A percentile compares a stretch with the other conserved stretches of the same genome.
phyloP scores from a whole-genome alignment of 2,329 filamentous ascomycete genomes.

The Calonectria pauciramosa region DNA sequence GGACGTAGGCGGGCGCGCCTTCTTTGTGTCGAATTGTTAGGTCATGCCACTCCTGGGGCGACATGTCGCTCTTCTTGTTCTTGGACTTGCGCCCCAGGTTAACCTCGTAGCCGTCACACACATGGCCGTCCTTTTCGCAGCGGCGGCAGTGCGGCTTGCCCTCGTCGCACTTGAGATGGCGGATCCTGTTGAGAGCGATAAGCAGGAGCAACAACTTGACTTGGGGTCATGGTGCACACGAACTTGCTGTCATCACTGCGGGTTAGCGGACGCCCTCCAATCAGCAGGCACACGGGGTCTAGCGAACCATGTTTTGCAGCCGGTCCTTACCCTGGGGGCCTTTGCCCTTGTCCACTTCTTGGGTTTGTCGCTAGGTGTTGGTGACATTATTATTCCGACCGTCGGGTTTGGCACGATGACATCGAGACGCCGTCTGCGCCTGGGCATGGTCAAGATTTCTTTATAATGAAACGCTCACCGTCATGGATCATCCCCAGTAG shows the following conservation, averaged over 20 bases:
- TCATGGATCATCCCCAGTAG: constrained; percentile 20
- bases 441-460: constrained; percentile 12
- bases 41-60: not conserved
- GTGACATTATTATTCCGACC: constrained; percentile 10
- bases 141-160: constrained; percentile 22
- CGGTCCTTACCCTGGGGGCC: constrained; percentile 27
- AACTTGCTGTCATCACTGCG: constrained; percentile 19
- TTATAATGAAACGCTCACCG: constrained; percentile 16
- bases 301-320: constrained; percentile 29
- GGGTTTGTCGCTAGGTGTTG: constrained; percentile 19
- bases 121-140: constrained; percentile 26
- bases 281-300: not conserved
- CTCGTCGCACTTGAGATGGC: constrained; percentile 31
- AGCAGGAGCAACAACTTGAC: not conserved
- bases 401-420: not conserved
- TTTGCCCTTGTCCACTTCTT: constrained; percentile 28
- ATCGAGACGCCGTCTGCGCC: not conserved
- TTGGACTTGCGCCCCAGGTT: constrained; percentile 14
- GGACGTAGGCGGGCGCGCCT: too few species aligned
- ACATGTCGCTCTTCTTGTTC: not conserved
- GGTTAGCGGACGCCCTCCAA: constrained; percentile 8
- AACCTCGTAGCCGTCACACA: constrained; percentile 27
- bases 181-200: constrained; percentile 15
- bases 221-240: constrained; percentile 3
- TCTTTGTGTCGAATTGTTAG: constrained; percentile 15